Evolutionary conservation across 176 grass and related monocot genomes (phyloP), one percentile per base, ranked within the genome.

Genomic region (Oryza brachyantha): DNA sequence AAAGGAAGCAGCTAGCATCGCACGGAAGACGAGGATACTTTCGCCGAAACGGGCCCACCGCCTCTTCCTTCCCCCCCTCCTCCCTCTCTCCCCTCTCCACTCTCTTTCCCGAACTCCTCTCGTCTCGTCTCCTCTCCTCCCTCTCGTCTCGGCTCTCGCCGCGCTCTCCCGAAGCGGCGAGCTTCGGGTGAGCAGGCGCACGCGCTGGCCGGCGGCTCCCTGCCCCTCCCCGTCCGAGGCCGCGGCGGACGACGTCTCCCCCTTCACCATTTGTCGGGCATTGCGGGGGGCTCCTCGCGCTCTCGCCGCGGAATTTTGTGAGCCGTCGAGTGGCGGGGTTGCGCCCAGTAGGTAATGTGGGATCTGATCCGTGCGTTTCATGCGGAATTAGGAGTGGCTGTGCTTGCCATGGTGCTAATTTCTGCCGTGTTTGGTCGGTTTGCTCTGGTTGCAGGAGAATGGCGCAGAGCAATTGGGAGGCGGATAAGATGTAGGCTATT

Each of bases 381-480:
- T 32, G 28, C 21, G 48, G 36, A 59, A 66, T 84, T 17, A 8
- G 21, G 1, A 16, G 11, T 19, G 81, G 75, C 75, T 84, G 36
- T 29, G 3, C 29, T 24, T n/a, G 14, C 29, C 13, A 29, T 24
- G 21, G 24, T 3, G 9, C 32, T 86, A 50, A 90, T 90, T 77
- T 74, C 38, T 46, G 28, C 21, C 29, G 24, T 54, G 74, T 80
- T 58, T 75, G 32, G 14, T 17, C 5, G 16, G n/a, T 84, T 73
- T 66, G 46, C 8, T 17, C n/a, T 29, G 52, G 52, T 57, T 28
- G 72, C 22, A 71, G 46, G 70, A 88, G 75, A 57, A 97, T 97
- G 94, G 94, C 94, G 78, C 94, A 94, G 84, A 97, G 90, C 86
- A 94, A 97, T 63, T 97, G 94, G 94, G 94, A 97, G 74, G 94